Conservation (phyloP, 148 eudicot genomes). For the Nepenthes gracilis region DNA sequence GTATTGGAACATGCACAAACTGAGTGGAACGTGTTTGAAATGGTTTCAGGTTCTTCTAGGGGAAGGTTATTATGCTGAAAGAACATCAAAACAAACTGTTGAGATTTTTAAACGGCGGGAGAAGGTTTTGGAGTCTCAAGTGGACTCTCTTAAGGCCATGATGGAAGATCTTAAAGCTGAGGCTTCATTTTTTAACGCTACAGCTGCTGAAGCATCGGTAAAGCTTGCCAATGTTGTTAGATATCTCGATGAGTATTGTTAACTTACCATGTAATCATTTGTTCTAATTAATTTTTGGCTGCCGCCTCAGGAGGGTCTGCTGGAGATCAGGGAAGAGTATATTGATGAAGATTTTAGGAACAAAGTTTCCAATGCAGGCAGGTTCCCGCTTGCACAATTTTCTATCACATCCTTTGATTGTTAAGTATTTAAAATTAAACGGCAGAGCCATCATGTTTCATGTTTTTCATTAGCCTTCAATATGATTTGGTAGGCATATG, state of each 20-base stretch:
- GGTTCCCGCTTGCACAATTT: constrained; percentile 4
- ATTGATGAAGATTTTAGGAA: constrained; percentile 36
- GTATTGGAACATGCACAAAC: too few relatives aligned
- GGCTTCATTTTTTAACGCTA: constrained; percentile 73
- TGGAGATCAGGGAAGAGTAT: constrained; percentile 80
- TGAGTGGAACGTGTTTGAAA: neutral
- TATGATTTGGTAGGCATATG: too few relatives aligned
- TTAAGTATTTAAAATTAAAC: neutral
- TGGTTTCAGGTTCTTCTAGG: constrained; percentile 69
- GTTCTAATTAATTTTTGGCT: constrained; percentile 2
- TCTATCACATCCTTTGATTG: neutral
- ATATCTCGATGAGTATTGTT: neutral
- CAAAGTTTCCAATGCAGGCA: constrained; percentile 27
- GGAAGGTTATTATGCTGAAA: constrained; percentile 77
- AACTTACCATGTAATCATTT: constrained; percentile 2
- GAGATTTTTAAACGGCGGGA: constrained; percentile 88
- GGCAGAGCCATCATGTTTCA: neutral
- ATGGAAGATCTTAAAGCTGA: constrained; percentile 64
- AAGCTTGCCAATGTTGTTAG: constrained; percentile 8
- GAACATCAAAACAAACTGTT: constrained; percentile 79
- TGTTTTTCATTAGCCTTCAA: neutral
- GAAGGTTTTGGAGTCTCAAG: constrained; percentile 52
- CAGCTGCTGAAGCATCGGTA: constrained; percentile 75
- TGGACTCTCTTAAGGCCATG: constrained; percentile 56
- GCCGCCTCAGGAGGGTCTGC: constrained; percentile 66